These are phyloP conservation scores for Aspergillus pseudoviridinutans DNA, from an alignment of 2,329 filamentous ascomycete genomes.

Conservation along the genomic window DNA sequence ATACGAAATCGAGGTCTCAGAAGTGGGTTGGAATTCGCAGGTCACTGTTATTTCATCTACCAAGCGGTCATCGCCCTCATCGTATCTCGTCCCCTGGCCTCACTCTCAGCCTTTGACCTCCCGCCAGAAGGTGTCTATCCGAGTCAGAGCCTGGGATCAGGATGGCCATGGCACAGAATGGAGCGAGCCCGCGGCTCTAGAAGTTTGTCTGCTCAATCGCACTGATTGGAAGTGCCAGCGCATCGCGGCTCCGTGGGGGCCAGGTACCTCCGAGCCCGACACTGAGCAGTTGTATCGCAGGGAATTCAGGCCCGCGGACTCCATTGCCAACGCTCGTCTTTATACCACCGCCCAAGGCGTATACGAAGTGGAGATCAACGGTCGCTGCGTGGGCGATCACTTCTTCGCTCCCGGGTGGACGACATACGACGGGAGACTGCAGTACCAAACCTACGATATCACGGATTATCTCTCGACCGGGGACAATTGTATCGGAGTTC, in stretches of 20 bases:
- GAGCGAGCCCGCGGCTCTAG: too few relatives aligned
- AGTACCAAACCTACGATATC: conserved; percentile 53
- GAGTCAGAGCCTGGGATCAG: too few relatives aligned
- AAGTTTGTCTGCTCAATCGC: too few relatives aligned
- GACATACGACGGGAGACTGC: conserved; percentile 46
- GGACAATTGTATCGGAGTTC: conserved; percentile 38
- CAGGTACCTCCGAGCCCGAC: neutral
- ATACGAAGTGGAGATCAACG: conserved; percentile 49
- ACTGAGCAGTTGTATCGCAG: neutral
- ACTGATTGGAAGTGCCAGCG: neutral
- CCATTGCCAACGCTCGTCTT: conserved; percentile 24
- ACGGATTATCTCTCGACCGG: conserved; percentile 35
- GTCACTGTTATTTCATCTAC: too few relatives aligned
- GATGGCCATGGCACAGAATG: too few relatives aligned
- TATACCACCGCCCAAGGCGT: conserved; percentile 47
- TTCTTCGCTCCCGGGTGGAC: conserved; percentile 49
- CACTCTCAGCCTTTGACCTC: too few relatives aligned
- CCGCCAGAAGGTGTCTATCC: too few relatives aligned
- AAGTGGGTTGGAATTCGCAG: too few relatives aligned
- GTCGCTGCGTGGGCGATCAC: conserved; percentile 37
- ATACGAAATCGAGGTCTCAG: too few relatives aligned
- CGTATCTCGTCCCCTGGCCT: too few relatives aligned
- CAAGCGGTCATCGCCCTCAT: too few relatives aligned
- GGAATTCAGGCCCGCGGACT: too few relatives aligned
- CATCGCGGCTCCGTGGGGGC: conserved; percentile 1